Conservation (phyloP, 345 rosid species). For the Lumnitzera racemosa region DNA sequence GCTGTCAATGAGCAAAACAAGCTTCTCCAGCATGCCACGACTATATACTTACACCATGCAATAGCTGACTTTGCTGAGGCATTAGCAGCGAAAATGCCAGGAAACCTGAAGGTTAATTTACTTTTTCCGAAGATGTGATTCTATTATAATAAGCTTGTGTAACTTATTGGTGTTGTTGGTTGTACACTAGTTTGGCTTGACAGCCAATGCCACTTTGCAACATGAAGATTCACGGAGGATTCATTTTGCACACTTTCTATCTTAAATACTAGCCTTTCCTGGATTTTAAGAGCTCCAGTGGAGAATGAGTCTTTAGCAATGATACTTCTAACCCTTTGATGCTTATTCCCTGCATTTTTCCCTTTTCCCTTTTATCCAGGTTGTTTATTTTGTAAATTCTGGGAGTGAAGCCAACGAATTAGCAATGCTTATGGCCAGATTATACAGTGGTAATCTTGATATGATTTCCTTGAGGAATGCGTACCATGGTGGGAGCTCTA, state of each 20-base stretch:
- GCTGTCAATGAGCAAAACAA: slow-evolving; percentile 74
- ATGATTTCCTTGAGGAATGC: slow-evolving; percentile 92
- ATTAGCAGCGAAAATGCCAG: slow-evolving; percentile 84
- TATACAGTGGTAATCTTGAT: slow-evolving; percentile 69
- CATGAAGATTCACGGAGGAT: no score
- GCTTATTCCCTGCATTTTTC: neutral
- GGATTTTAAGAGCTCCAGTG: no score
- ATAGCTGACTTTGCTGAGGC: slow-evolving; percentile 89
- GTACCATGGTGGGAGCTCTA: slow-evolving; percentile 94
- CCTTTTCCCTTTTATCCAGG: slow-evolving; percentile 33
- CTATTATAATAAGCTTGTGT: no score
- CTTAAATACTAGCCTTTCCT: no score
- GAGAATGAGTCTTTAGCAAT: no score
- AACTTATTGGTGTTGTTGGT: no score
- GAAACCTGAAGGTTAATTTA: slow-evolving; percentile 62
- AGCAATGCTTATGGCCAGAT: slow-evolving; percentile 94
- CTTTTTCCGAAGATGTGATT: neutral
- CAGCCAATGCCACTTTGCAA: no score
- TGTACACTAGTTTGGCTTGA: no score
- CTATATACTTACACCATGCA: slow-evolving; percentile 79
- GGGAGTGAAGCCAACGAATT: slow-evolving; percentile 94
- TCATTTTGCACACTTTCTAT: no score
- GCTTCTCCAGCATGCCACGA: slow-evolving; percentile 86
- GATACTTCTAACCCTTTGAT: neutral
- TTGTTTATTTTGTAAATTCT: slow-evolving; percentile 88